These are phyloP conservation scores for Pythium brachiatum DNA, from an alignment of 352 stramenopile species.

Conservation along the genomic window DNA sequence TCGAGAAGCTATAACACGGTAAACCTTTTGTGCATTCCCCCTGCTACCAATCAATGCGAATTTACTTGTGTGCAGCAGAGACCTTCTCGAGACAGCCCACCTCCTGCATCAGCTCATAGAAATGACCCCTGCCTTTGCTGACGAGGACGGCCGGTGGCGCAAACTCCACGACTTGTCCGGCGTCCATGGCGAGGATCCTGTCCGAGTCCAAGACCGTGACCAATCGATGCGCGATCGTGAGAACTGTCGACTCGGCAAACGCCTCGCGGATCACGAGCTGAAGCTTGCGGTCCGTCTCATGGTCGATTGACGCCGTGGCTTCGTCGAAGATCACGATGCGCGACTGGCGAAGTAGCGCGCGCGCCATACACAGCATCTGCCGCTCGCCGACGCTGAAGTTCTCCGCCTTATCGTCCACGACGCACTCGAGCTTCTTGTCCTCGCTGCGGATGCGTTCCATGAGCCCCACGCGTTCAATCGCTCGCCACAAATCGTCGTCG, in stretches of 20 bases:
- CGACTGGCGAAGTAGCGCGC: slow-evolving; percentile 83
- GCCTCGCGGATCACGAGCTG: slow-evolving; percentile 76
- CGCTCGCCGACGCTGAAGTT: slow-evolving; percentile 93
- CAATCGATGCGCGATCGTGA: slow-evolving; percentile 48
- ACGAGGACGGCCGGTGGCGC: not conserved
- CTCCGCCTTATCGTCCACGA: slow-evolving; percentile 64
- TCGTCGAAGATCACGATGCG: slow-evolving; percentile 93
- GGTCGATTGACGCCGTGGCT: slow-evolving; percentile 78
- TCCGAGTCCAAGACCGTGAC: not conserved
- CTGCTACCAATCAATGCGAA: not conserved
- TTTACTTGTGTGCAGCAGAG: not conserved
- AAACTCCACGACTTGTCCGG: not conserved
- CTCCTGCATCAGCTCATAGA: not conserved
- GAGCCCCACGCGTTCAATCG: slow-evolving; percentile 63
- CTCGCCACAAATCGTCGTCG: slow-evolving; percentile 66
- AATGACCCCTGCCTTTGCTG: not conserved
- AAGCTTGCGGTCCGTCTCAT: slow-evolving; percentile 54
- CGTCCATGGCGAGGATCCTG: not conserved
- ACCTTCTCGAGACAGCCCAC: not conserved
- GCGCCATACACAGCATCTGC: slow-evolving; percentile 91
- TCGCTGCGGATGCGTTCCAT: slow-evolving; percentile 22
- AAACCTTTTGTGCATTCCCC: not conserved
- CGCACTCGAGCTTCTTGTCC: slow-evolving; percentile 4
- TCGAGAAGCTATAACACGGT: slow-evolving; percentile 38
- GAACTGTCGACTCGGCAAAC: slow-evolving; percentile 85